Evolutionary conservation across 75 land plant genomes (phyloP).

Genomic region (Picea sitchensis): DNA sequence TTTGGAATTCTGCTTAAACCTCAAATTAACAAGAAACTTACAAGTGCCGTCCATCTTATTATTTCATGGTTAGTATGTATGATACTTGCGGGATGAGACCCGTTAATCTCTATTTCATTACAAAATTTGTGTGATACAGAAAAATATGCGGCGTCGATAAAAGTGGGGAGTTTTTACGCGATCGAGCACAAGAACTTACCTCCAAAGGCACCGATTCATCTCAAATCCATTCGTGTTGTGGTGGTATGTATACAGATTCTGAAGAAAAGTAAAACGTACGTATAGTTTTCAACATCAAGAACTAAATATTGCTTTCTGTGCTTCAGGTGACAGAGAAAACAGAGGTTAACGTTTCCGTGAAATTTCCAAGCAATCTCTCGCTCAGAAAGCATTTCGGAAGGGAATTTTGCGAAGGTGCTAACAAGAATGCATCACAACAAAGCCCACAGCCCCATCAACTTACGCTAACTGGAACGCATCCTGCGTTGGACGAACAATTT

Average conservation of each 20-base stretch:
- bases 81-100: not conserved
- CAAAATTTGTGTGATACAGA: not conserved
- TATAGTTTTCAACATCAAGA: not conserved
- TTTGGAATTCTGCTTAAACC: not conserved
- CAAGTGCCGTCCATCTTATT: too few species aligned
- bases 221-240: slow-evolving; percentile 33
- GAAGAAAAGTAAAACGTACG: not conserved
- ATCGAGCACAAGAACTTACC: slow-evolving; percentile 46
- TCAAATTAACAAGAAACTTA: not conserved
- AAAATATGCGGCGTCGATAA: slow-evolving; percentile 9
- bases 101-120: not conserved
- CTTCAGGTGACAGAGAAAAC: slow-evolving; percentile 48
- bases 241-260: slow-evolving; percentile 28
- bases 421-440: not conserved
- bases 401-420: not conserved
- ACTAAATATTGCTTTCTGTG: not conserved
- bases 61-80: too few species aligned
- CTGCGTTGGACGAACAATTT: slow-evolving; percentile 56
- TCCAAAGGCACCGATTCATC: slow-evolving; percentile 45
- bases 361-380: slow-evolving; percentile 48
- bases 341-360: slow-evolving; percentile 25
- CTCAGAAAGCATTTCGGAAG: slow-evolving; percentile 34
- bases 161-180: slow-evolving; percentile 35
- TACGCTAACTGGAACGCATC: slow-evolving; percentile 14
- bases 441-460: not conserved